Conservation (phyloP, 306 rosid genomes). For the Rosa lucieae region DNA sequence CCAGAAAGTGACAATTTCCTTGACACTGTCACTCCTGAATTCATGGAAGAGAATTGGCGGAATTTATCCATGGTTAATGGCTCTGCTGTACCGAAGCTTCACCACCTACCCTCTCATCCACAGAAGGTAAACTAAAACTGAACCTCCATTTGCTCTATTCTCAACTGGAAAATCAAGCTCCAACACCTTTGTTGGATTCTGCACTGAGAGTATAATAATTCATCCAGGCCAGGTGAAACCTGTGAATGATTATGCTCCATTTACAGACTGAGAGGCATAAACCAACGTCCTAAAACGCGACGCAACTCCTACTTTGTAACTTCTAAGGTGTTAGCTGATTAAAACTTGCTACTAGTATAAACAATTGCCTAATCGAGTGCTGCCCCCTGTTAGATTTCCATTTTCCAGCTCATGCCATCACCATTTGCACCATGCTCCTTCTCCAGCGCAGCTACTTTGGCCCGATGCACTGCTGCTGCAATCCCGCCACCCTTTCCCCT, state of each 20-base stretch:
- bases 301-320: constrained; percentile 51
- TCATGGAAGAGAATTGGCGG: constrained; percentile 34
- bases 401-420: constrained; percentile 75
- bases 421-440: constrained; percentile 51
- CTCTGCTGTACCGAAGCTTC: constrained; percentile 52
- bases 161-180: constrained; percentile 80
- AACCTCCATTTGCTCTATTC: constrained; percentile 96
- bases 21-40: constrained; percentile 48
- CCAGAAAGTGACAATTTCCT: constrained; percentile 46
- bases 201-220: constrained; percentile 83
- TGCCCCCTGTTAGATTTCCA: constrained; percentile 53
- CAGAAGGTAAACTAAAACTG: constrained; percentile 74
- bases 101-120: constrained; percentile 47
- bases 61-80: constrained; percentile 44
- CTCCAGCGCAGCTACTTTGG: constrained; percentile 85
- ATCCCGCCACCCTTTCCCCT: constrained; percentile 55
- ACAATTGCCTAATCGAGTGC: constrained; percentile 67
- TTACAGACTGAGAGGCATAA: constrained; percentile 82
- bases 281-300: constrained; percentile 53
- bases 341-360: constrained; percentile 68
- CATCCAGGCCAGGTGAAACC: constrained; percentile 58
- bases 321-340: constrained; percentile 66
- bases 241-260: constrained; percentile 88
- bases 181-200: constrained; percentile 91
- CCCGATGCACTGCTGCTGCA: constrained; percentile 50